phyloP scores from a whole-genome alignment of 2,329 filamentous ascomycete species.

The Colletotrichum cordylinicola region DNA sequence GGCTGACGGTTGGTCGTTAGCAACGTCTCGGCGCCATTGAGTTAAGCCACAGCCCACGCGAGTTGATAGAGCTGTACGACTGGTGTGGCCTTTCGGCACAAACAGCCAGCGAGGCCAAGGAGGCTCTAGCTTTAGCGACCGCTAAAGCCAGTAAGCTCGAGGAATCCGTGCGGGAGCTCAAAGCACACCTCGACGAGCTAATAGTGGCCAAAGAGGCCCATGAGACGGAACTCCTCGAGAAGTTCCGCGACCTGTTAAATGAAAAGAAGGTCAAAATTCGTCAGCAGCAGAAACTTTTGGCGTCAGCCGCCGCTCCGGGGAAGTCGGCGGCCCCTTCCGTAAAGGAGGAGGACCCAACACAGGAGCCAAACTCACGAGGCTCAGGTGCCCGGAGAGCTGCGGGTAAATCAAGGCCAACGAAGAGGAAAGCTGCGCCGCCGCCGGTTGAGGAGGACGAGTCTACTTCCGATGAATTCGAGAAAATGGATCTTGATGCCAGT shows the following conservation, averaged over 20 bases:
- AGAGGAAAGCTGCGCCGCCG: slow-evolving; percentile 52
- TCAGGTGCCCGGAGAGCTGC: slow-evolving; percentile 27
- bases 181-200: slow-evolving; percentile 69
- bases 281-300: slow-evolving; percentile 70
- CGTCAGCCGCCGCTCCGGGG: slow-evolving; percentile 44
- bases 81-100: slow-evolving; percentile 70
- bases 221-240: slow-evolving; percentile 70
- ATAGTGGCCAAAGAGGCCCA: slow-evolving; percentile 69
- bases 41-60: slow-evolving; percentile 59
- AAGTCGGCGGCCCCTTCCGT: slow-evolving; percentile 51
- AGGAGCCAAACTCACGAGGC: slow-evolving; percentile 29
- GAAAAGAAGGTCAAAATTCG: slow-evolving; percentile 83
- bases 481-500: slow-evolving; percentile 55
- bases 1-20: slow-evolving; percentile 39
- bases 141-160: slow-evolving; percentile 55
- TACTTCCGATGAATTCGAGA: slow-evolving; percentile 50
- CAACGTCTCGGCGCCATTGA: slow-evolving; percentile 73
- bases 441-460: slow-evolving; percentile 43
- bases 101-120: slow-evolving; percentile 48
- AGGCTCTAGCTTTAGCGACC: slow-evolving; percentile 47
- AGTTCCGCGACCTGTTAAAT: slow-evolving; percentile 75
- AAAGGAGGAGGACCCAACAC: slow-evolving; percentile 32
- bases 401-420: slow-evolving; percentile 48
- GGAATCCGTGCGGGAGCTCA: slow-evolving; percentile 61
- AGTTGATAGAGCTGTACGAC: slow-evolving; percentile 69